These are phyloP conservation scores for Lentinula sp. DNA, from an alignment of 768 basidiomycete species.

Conservation along the genomic window DNA sequence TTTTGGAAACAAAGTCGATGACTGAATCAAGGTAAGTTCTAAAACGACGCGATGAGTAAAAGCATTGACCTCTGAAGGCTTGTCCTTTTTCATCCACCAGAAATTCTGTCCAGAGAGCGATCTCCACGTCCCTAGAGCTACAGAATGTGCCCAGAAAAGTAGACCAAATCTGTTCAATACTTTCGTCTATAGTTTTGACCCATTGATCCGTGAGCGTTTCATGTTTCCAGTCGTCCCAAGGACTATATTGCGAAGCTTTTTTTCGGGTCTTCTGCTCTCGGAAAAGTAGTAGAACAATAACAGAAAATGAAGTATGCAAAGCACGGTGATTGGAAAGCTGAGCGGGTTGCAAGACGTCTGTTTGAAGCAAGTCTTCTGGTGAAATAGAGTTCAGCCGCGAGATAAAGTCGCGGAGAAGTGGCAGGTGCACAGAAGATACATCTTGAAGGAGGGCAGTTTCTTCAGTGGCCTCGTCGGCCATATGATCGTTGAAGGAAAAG, in stretches of 20 bases:
- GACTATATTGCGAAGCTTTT: conserved; percentile 17
- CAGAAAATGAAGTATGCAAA: conserved; percentile 19
- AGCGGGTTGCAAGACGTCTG: background rate
- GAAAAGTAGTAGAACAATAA: conserved; percentile 22
- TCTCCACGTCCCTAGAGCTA: conserved; percentile 34
- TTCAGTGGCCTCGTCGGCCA: conserved; percentile 10
- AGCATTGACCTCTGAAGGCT: conserved; percentile 22
- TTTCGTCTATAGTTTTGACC: conserved; percentile 25
- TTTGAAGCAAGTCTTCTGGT: background rate
- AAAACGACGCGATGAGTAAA: background rate
- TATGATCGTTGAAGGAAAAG: background rate
- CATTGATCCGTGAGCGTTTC: conserved; percentile 17
- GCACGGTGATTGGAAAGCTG: background rate
- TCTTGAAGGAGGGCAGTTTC: conserved; percentile 17
- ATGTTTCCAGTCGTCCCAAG: conserved; percentile 39
- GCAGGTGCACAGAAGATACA: conserved; percentile 11
- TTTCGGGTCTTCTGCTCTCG: conserved; percentile 17
- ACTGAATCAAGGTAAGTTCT: conserved; percentile 21
- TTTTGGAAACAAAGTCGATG: conserved; percentile 30
- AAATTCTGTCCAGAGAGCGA: conserved; percentile 43
- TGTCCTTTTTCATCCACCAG: conserved; percentile 18
- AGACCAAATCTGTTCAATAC: conserved; percentile 30
- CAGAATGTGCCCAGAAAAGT: conserved; percentile 36
- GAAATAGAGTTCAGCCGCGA: background rate
- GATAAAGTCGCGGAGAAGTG: background rate